These are phyloP conservation scores for Luvunga scandens DNA, from an alignment of 345 rosid species.

Conservation along the genomic window DNA sequence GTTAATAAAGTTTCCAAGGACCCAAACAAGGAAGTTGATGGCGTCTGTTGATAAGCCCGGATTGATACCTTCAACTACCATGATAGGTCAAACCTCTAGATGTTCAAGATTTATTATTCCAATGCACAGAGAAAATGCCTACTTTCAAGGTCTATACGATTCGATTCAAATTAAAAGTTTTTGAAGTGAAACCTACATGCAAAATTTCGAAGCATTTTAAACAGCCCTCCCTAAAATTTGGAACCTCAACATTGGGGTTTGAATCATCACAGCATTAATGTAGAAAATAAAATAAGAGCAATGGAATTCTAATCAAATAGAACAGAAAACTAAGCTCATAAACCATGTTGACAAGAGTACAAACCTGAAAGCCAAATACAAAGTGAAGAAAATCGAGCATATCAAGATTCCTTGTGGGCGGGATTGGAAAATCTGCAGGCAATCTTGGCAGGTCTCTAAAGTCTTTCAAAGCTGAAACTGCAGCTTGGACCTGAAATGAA, in stretches of 20 bases:
- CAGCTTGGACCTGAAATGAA: slow-evolving; percentile 71
- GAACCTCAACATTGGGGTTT: neutral
- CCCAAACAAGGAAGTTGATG: neutral
- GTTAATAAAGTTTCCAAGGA: neutral
- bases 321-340: neutral
- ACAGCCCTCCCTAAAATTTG: neutral
- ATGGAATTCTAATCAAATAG: neutral
- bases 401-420: slow-evolving; percentile 69
- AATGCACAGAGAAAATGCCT: neutral
- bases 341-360: slow-evolving; percentile 19
- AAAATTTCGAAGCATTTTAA: neutral
- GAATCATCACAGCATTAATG: neutral
- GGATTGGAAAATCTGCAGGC: slow-evolving; percentile 67
- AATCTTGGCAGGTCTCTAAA: slow-evolving; percentile 64
- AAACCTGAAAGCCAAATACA: slow-evolving; percentile 95
- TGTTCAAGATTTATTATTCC: neutral
- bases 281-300: neutral
- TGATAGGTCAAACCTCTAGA: neutral
- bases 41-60: neutral
- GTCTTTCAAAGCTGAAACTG: slow-evolving; percentile 67
- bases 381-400: slow-evolving; percentile 86
- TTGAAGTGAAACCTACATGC: neutral
- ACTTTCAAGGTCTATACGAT: neutral
- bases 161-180: neutral
- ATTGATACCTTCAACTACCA: neutral